These are phyloP conservation scores for Aureobasidium musti DNA, from an alignment of 2,329 filamentous ascomycete genomes.

Conservation along the genomic window DNA sequence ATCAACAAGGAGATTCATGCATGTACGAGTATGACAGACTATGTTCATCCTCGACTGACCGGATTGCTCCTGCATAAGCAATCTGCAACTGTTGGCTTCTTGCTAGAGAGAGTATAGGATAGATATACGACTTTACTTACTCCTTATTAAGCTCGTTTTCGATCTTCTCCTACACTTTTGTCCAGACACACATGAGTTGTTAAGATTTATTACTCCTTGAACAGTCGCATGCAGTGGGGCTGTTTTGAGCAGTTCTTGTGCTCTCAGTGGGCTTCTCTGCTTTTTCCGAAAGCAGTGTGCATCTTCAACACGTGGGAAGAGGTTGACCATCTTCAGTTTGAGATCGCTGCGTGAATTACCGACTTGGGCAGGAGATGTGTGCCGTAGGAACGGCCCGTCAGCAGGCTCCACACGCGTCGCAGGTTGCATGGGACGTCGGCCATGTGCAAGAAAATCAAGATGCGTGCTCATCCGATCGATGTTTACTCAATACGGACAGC, in stretches of 20 bases:
- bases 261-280: not conserved
- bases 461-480: conserved; percentile 17
- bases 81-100: not conserved
- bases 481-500: not conserved
- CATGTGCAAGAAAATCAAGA: conserved; percentile 8
- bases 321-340: not conserved
- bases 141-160: not conserved
- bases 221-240: not conserved
- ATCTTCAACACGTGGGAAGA: not conserved
- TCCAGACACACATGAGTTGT: not conserved
- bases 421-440: conserved; percentile 15
- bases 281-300: not conserved
- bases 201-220: not conserved
- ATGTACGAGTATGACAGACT: conserved; percentile 5
- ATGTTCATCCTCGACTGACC: not conserved
- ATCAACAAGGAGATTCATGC: not conserved
- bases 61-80: conserved; percentile 4
- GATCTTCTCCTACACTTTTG: not conserved
- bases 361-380: not conserved
- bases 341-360: conserved; percentile 27
- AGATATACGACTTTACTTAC: not conserved
- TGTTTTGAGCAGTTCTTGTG: not conserved
- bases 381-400: conserved; percentile 26
- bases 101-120: not conserved
- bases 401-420: conserved; percentile 8